Evolutionary conservation across 2,329 filamentous ascomycete species (phyloP).

Genomic region (Apiospora aurea): DNA sequence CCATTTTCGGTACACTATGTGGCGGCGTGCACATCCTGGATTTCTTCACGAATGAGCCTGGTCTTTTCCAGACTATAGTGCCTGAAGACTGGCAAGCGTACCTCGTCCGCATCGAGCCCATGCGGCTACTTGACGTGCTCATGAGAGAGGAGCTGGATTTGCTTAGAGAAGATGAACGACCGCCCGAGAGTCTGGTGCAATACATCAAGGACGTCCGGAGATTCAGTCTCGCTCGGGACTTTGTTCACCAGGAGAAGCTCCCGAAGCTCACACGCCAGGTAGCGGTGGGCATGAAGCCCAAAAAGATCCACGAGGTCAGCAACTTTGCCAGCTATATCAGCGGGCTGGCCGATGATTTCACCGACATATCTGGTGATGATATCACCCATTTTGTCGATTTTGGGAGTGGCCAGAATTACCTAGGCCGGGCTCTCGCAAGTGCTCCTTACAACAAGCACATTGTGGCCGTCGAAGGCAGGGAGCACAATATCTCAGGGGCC

Average conservation of each 20-base stretch:
- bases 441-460: conserved; percentile 86
- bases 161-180: conserved; percentile 41
- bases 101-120: conserved; percentile 73
- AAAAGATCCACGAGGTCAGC: conserved; percentile 93
- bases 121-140: conserved; percentile 80
- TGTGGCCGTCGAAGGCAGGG: conserved; percentile 87
- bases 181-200: conserved; percentile 66
- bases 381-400: conserved; percentile 95
- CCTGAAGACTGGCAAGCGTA: conserved; percentile 84
- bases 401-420: conserved; percentile 95
- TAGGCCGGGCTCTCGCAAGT: conserved; percentile 85
- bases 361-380: conserved; percentile 58
- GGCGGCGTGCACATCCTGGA: conserved; percentile 97
- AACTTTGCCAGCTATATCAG: conserved; percentile 90
- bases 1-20: conserved; percentile 86
- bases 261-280: conserved; percentile 73
- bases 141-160: conserved; percentile 75
- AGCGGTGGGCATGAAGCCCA: conserved; percentile 90
- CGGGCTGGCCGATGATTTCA: conserved; percentile 63
- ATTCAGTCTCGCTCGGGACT: conserved; percentile 71
- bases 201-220: conserved; percentile 77
- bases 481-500: conserved; percentile 86
- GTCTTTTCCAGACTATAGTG: conserved; percentile 80
- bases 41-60: conserved; percentile 87
- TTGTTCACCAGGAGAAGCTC: conserved; percentile 55